Base-by-base conservation (phyloP, 169 alveolate species). In the Fabrea salina region DNA sequence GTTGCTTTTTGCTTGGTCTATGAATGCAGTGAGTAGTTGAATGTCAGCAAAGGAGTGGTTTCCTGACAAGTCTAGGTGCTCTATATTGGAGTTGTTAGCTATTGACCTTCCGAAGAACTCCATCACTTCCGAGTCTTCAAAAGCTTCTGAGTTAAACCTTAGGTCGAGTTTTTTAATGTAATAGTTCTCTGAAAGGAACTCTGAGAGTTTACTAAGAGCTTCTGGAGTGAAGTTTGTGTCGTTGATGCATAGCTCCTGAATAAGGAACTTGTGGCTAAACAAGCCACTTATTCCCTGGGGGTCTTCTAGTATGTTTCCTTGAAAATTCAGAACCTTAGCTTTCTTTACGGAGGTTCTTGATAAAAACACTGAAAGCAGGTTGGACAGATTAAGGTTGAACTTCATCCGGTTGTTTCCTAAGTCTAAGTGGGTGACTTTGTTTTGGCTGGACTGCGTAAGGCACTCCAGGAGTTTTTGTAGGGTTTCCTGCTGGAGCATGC, bases 161-260 rank as follows among this genome's bases (percentile, higher is more conserved):
- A 68, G 16, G 32, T 68, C 67, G 7, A 68, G 67, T n/a, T 68
- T 37, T 27, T 19, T 11, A n/a, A 68, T 68, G 27, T n/a, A 11
- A 13, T 22, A 25, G 66, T 68, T 68, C 25, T 40, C 19, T 8
- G 57, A 57, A 8, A 68, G 19, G 19, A 68, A 8, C 11, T 68
- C 78, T n/a, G 78, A 68, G 8, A 68, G 13, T 1, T 35, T 43
- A 11, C 40, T 13, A 1, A 68, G 67, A 11, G 78, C 57, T 43
- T 68, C 78, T n/a, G 78, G 22, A n/a, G 78, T 41, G 8, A 68
- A 33, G 13, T 32, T 37, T n/a, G 78, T 41, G 35, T 68, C 78
- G 44, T 68, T 41, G 35, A 68, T 33, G n/a, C 13, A 11, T 0
- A 68, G 66, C 30, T 68, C 74, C 11, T 61, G 19, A 5, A 61